Evolutionary conservation across 495 filamentous ascomycete genomes (phyloP).

Genomic region (Margaritispora aquatica): DNA sequence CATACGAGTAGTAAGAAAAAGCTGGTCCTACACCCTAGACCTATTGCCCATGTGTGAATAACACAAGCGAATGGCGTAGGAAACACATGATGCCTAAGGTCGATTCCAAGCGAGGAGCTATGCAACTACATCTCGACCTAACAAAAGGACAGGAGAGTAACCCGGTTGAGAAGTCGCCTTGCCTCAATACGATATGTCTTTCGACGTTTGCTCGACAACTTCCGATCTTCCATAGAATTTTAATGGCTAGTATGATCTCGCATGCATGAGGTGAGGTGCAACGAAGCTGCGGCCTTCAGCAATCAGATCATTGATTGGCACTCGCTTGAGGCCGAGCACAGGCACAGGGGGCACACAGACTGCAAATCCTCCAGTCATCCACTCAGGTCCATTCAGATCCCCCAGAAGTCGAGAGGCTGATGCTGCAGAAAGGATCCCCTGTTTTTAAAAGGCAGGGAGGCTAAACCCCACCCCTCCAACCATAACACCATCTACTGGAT

Average conservation of each 20-base stretch:
- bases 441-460: background rate
- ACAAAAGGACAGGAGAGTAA: background rate
- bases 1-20: background rate
- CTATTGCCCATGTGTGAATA: background rate
- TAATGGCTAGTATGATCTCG: background rate
- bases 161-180: background rate
- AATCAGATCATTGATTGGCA: slow-evolving; percentile 4
- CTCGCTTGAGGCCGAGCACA: slow-evolving; percentile 1
- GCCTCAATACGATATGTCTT: background rate
- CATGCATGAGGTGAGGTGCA: background rate
- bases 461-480: background rate
- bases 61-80: background rate
- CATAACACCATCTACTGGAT: background rate
- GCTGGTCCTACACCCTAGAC: background rate
- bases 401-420: slow-evolving; percentile 1
- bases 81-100: background rate
- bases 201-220: background rate
- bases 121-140: background rate
- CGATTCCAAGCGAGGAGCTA: too few species aligned
- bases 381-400: too few species aligned
- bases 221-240: background rate
- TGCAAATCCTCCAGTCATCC: background rate
- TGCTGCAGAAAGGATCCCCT: background rate
- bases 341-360: background rate
- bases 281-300: background rate